A percentile compares a stretch with the other conserved stretches of the same genome.
Conservation (phyloP, 768 basidiomycete species). For the Trametes meyenii region DNA sequence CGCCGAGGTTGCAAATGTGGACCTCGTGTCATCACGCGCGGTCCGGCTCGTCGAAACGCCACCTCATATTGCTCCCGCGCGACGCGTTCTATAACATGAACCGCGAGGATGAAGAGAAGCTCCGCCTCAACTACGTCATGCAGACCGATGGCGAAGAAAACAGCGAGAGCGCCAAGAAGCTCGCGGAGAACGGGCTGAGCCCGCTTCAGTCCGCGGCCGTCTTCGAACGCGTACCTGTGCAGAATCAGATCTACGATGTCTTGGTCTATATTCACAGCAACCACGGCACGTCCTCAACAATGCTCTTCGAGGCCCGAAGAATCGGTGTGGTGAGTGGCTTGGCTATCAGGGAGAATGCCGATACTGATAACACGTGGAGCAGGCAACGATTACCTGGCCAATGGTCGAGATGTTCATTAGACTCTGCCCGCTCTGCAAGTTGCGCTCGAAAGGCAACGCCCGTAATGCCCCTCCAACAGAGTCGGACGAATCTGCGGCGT, state of each 20-base stretch:
- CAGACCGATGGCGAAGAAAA: conserved; percentile 40
- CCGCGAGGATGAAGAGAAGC: conserved; percentile 51
- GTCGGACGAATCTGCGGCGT: conserved; percentile 18
- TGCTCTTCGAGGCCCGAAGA: conserved; percentile 57
- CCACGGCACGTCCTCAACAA: conserved; percentile 55
- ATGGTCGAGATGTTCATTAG: conserved; percentile 70
- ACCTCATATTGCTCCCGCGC: conserved; percentile 60
- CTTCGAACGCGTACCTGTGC: conserved; percentile 68
- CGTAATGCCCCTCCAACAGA: conserved; percentile 9
- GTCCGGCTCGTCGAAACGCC: conserved; percentile 59
- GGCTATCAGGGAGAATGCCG: conserved; percentile 1
- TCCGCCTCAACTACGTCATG: conserved; percentile 50
- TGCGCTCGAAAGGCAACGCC: conserved; percentile 41
- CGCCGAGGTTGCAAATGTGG: conserved; percentile 55
- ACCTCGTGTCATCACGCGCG: conserved; percentile 60
- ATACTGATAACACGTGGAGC: conserved; percentile 9
- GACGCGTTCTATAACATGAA: conserved; percentile 60
- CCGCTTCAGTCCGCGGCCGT: conserved; percentile 39
- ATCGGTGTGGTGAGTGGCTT: conserved; percentile 58
- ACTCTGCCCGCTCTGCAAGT: conserved; percentile 58
- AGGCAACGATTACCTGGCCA: conserved; percentile 73
- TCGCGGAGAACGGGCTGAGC: conserved; percentile 29
- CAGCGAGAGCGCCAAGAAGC: conserved; percentile 16
- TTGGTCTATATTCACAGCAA: conserved; percentile 66
- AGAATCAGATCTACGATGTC: conserved; percentile 68